Evolutionary conservation across 805 yeast genomes (phyloP).

Genomic region (Babjeviella inositovora): DNA sequence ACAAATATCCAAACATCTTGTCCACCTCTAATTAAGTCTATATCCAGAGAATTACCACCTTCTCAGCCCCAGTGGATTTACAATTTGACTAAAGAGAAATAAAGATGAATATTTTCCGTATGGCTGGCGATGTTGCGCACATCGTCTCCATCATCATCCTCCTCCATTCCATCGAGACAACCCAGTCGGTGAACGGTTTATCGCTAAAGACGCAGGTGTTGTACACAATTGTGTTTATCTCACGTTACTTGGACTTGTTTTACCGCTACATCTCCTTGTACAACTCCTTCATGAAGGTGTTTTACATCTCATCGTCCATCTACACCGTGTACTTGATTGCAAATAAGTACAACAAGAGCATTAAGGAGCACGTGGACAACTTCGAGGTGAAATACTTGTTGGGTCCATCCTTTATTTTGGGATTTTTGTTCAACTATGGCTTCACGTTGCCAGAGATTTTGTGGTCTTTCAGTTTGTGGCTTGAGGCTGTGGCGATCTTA

Average conservation of each 20-base stretch:
- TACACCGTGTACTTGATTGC: conserved; percentile 66
- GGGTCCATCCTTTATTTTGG: conserved; percentile 35
- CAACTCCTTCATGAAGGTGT: conserved; percentile 66
- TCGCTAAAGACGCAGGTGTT: conserved; percentile 79
- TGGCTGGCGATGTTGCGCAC: conserved; percentile 68
- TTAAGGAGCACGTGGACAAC: conserved; percentile 46
- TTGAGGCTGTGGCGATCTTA: conserved; percentile 80
- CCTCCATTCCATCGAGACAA: conserved; percentile 47
- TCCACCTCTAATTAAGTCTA: no score
- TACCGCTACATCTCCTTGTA: conserved; percentile 48
- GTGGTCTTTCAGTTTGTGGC: conserved; percentile 90
- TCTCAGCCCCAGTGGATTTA: no score
- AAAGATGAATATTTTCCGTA: conserved; percentile 22
- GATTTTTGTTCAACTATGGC: conserved; percentile 49
- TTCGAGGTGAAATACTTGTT: conserved; percentile 63
- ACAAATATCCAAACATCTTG: no score
- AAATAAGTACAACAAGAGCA: conserved; percentile 38
- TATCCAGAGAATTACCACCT: no score
- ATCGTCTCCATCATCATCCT: conserved; percentile 64
- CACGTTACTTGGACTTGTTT: conserved; percentile 58
- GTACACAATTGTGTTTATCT: conserved; percentile 55
- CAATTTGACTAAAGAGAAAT: no score
- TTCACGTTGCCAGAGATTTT: conserved; percentile 46
- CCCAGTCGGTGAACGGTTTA: conserved; percentile 64
- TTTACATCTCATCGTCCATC: conserved; percentile 61